Conservation (phyloP, 495 filamentous ascomycete species). For the Daldinia loculata region DNA sequence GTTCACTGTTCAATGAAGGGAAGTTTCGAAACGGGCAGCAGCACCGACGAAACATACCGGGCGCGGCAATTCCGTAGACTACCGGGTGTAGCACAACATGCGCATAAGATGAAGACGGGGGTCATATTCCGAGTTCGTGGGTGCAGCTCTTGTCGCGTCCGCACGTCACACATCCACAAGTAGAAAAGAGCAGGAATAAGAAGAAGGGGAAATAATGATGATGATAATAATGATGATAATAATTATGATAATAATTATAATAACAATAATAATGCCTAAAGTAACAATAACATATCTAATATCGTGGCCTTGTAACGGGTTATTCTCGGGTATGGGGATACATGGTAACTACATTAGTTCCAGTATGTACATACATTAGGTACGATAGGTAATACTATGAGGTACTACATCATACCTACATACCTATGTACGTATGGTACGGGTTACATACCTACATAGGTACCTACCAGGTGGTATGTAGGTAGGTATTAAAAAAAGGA, state of each 20-base stretch:
- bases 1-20: conserved; percentile 8
- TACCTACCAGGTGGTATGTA: too few relatives aligned
- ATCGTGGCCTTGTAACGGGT: conserved; percentile 20
- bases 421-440: not conserved
- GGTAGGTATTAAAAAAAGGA: not conserved
- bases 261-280: not conserved
- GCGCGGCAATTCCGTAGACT: conserved; percentile 42
- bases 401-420: not conserved
- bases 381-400: too few relatives aligned
- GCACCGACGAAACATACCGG: conserved; percentile 37
- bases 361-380: not conserved
- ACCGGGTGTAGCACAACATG: conserved; percentile 40
- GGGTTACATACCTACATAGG: not conserved
- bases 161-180: conserved; percentile 32
- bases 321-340: conserved; percentile 29
- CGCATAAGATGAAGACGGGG: conserved; percentile 38
- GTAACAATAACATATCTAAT: conserved; percentile 1
- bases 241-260: not conserved
- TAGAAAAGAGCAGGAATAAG: not conserved
- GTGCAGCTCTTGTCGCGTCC: conserved; percentile 37
- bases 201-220: too few relatives aligned
- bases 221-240: not conserved
- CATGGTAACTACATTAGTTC: not conserved
- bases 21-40: conserved; percentile 37
- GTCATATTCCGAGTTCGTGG: conserved; percentile 39